A percentile compares a stretch with the other conserved stretches of the same genome.
Conservation (phyloP, 1,284 basidiomycete species). For the Cutaneotrichosporon cutaneum region DNA sequence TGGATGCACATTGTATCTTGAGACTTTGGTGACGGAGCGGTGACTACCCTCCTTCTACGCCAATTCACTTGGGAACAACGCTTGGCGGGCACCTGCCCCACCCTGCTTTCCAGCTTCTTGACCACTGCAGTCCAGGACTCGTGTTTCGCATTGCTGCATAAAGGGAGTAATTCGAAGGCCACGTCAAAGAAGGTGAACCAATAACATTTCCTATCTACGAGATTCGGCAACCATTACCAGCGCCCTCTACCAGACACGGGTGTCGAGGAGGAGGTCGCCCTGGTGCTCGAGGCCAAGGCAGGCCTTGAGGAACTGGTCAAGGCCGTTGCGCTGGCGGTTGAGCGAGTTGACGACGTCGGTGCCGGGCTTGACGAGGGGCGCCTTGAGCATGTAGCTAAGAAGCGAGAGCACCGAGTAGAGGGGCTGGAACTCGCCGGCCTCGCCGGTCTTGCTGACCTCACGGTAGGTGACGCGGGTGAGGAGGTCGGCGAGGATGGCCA, state of each 20-base stretch:
- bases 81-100: too few species aligned
- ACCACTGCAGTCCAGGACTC: too few species aligned
- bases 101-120: too few species aligned
- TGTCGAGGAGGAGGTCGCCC: conserved; percentile 77
- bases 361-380: conserved; percentile 93
- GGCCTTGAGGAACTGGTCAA: conserved; percentile 71
- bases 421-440: conserved; percentile 66
- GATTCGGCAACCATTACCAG: background rate
- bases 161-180: background rate
- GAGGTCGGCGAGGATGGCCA: conserved; percentile 90
- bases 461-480: conserved; percentile 91
- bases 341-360: conserved; percentile 94
- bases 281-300: conserved; percentile 82
- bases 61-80: too few species aligned
- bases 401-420: conserved; percentile 86
- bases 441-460: conserved; percentile 53
- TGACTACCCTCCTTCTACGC: background rate
- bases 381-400: conserved; percentile 95
- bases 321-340: conserved; percentile 88
- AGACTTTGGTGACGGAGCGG: background rate
- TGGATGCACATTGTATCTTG: conserved; percentile 1
- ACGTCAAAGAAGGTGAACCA: conserved; percentile 5
- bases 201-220: conserved; percentile 9
- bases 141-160: conserved; percentile 5
- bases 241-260: conserved; percentile 71